Evolutionary conservation across 2,329 filamentous ascomycete species (phyloP), one percentile per base, ranked within the genome.

Genomic region (Paecilomyces sp.): DNA sequence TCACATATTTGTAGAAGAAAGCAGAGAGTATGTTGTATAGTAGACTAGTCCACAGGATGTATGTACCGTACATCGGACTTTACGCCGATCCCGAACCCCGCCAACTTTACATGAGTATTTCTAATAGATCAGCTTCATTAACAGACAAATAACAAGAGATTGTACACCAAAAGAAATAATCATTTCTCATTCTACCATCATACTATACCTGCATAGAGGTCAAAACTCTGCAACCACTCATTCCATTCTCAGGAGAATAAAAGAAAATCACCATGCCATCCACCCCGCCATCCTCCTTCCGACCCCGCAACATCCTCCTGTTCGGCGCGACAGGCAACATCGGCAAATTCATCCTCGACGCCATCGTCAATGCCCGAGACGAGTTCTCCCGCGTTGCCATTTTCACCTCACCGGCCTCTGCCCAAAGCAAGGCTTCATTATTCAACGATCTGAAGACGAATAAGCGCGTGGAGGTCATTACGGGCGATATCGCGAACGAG

Each of bases 401-500:
- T 55, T 85, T 83, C 70, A 88, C 85, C 0, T 86, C 84, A 5
- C 65, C 75, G 9, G 74, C 73, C 55, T 84, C 82, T 0, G 73
- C 78, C n/a, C 68, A 78, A 55, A 76, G 72, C 9, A 88, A 88
- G 65, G 62, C 73, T 1, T 69, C 75, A 0, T 71, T 79, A 33
- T 75, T 88, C 11, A 76, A 81, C 33, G 68, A 71, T 1, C 71
- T 81, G 64, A 77, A 80, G 64, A 65, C 59, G 13, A 69, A 22
- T 69, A 75, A 60, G 81, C 55, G 81, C 1, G 78, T 85, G 7
- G 76, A 82, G 9, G 75, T 88, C 5, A 74, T 86, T 22, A 75
- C 82, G 0, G 86, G 85, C 24, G 78, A 86, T 66, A 66, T 87
- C 5, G 75, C 75, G 1, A 81, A 79, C 25, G 77, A 81, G 25